Base-by-base conservation (phyloP, 108 stramenopile species). In the Cyclotella distinguenda region DNA sequence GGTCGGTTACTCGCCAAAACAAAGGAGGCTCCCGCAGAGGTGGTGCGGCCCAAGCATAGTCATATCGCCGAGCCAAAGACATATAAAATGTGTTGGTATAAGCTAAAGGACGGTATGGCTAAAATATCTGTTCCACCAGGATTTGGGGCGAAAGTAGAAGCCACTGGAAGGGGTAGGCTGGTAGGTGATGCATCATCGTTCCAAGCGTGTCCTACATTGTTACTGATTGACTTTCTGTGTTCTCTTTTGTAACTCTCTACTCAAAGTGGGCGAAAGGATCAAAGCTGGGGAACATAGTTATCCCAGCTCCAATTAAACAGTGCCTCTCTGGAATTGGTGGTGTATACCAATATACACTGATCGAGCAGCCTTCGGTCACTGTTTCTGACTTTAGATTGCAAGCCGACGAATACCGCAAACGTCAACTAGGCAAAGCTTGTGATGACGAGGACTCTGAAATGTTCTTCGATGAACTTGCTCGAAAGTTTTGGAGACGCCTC, bases 401-500 rank as follows among this genome's bases (percentile, higher is more conserved):
- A 61, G 93, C 93, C 11, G 93, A 94, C 60, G 73, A 70, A 34
- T 94, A 89, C 65, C 66, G 85, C 32, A 80, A 86, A 54, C 38
- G 65, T 15, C 87, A 91, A 71, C 43, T 91, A 8, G 85, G 87
- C 9, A 54, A 71, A 38, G 72, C 70, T 50, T 38, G 68, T 19
- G 68, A 77, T 43, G 53, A 45, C 11, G 73, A 74, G 10, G 49
- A 62, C 21, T 44, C 60, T 4, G 81, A 82, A 33, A 79, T 80
- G 6, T 44, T 83, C 26, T 79, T 86, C 45, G 89, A 89, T 25
- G 78, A 83, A 19, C 61, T 94, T 44, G 89, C 86, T 27, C 81
- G 92, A 34, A 80, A 91, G 68, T 97, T 93, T 69, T 97, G 96
- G 96, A 88, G 86, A 68, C 78, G 90, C 12, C 75, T 97, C 23